phyloP scores from a whole-genome alignment of 306 rosid genomes.

The Casuarina glauca region DNA sequence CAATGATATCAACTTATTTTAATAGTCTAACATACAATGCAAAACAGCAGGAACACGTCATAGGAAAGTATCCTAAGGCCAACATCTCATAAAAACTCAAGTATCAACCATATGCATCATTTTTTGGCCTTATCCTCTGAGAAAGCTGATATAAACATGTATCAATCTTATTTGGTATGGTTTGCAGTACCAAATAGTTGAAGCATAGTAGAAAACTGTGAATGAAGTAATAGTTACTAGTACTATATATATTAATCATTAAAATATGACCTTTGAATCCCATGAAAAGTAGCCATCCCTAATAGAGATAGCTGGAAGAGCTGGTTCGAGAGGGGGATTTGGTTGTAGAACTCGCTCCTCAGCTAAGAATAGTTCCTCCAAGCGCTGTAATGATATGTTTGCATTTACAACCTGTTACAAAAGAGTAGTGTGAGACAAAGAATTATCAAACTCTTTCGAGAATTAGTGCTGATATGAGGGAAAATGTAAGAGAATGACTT shows the following conservation, averaged over 20 bases:
- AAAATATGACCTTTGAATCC: slow-evolving; percentile 65
- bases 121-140: too few relatives aligned
- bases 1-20: too few relatives aligned
- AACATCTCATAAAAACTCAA: too few relatives aligned
- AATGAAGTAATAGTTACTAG: neutral
- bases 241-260: neutral
- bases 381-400: slow-evolving; percentile 72
- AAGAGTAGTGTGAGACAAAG: slow-evolving; percentile 20
- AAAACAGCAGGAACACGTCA: too few relatives aligned
- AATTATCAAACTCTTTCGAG: neutral
- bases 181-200: too few relatives aligned
- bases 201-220: too few relatives aligned
- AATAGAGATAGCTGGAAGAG: slow-evolving; percentile 73
- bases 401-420: slow-evolving; percentile 75
- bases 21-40: too few relatives aligned
- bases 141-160: too few relatives aligned
- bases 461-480: neutral
- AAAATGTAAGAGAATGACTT: neutral
- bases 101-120: too few relatives aligned
- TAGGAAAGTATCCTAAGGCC: too few relatives aligned
- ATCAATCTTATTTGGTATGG: too few relatives aligned
- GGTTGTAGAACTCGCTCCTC: slow-evolving; percentile 64
- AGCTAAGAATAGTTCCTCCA: slow-evolving; percentile 70
- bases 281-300: slow-evolving; percentile 78
- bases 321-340: slow-evolving; percentile 65